phyloP scores from a whole-genome alignment of 2,329 filamentous ascomycete species.

The Coniochaeta pulveracea region DNA sequence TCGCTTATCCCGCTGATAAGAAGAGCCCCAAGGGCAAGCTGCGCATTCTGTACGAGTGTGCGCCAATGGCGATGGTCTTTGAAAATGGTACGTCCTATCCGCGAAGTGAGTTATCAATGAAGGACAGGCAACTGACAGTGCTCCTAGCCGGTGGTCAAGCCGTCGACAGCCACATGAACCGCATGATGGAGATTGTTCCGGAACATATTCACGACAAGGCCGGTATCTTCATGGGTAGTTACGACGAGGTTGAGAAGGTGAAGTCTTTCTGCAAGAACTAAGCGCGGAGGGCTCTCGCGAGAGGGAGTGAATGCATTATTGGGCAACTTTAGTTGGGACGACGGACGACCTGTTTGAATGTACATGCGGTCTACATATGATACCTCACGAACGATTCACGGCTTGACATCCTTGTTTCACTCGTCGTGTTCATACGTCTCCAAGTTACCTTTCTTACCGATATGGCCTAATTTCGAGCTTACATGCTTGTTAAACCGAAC shows the following conservation, averaged over 20 bases:
- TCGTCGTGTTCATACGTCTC: no score
- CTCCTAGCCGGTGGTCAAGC: slow-evolving; percentile 76
- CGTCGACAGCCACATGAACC: slow-evolving; percentile 78
- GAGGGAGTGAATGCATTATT: no score
- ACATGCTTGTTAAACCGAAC: no score
- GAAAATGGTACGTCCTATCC: slow-evolving; percentile 67
- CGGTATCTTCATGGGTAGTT: slow-evolving; percentile 92
- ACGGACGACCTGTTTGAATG: no score
- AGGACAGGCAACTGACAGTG: no score
- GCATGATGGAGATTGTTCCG: slow-evolving; percentile 82
- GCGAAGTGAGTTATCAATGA: neutral
- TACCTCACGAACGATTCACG: no score
- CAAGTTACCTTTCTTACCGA: no score
- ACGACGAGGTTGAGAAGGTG: slow-evolving; percentile 91
- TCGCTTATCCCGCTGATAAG: slow-evolving; percentile 94
- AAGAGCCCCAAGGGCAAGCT: slow-evolving; percentile 99
- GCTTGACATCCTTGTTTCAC: no score
- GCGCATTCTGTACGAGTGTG: slow-evolving; percentile 94
- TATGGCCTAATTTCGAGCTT: no score
- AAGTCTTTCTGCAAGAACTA: slow-evolving; percentile 60
- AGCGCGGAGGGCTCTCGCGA: no score
- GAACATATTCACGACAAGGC: slow-evolving; percentile 91
- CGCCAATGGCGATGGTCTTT: slow-evolving; percentile 97
- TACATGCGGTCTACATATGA: no score
- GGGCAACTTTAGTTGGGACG: no score